Evolutionary conservation across 1,284 basidiomycete genomes (phyloP).

Genomic region (Omphalotus olearius): DNA sequence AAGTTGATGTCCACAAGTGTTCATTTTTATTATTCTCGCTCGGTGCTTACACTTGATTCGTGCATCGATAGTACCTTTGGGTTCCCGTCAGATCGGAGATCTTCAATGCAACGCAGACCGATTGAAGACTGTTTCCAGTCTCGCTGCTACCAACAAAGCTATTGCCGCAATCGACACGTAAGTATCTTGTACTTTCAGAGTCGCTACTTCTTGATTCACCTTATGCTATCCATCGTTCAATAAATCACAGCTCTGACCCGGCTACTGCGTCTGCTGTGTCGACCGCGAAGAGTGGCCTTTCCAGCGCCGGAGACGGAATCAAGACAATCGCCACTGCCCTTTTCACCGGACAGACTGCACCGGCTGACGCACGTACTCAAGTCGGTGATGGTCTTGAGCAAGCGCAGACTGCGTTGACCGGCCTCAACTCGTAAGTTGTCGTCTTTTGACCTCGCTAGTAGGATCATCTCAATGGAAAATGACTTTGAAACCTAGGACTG

Average conservation of each 20-base stretch:
- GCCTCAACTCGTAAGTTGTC: constrained; percentile 25
- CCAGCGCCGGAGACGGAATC: constrained; percentile 28
- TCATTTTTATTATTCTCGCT: neutral
- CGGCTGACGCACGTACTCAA: constrained; percentile 31
- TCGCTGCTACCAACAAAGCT: constrained; percentile 22
- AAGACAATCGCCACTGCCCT: constrained; percentile 31
- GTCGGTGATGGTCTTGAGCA: constrained; percentile 24
- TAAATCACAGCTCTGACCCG: constrained; percentile 17
- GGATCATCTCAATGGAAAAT: neutral
- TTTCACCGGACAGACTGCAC: constrained; percentile 29
- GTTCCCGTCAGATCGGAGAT: constrained; percentile 17
- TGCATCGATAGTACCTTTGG: constrained; percentile 14
- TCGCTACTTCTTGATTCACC: neutral
- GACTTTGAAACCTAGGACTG: constrained; percentile 4
- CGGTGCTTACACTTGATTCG: neutral
- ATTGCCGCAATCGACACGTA: constrained; percentile 22
- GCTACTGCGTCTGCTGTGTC: constrained; percentile 25
- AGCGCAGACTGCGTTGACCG: constrained; percentile 9
- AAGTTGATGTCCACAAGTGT: neutral
- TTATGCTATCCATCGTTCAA: too few relatives aligned
- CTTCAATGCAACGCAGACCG: constrained; percentile 29
- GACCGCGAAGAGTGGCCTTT: constrained; percentile 24
- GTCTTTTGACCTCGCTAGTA: too few relatives aligned
- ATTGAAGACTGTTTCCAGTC: constrained; percentile 26
- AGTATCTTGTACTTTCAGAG: constrained; percentile 5